Evolutionary conservation across 805 yeast species (phyloP), one percentile per base, ranked within the genome.

Genomic region (Kazachstania martiniae): DNA sequence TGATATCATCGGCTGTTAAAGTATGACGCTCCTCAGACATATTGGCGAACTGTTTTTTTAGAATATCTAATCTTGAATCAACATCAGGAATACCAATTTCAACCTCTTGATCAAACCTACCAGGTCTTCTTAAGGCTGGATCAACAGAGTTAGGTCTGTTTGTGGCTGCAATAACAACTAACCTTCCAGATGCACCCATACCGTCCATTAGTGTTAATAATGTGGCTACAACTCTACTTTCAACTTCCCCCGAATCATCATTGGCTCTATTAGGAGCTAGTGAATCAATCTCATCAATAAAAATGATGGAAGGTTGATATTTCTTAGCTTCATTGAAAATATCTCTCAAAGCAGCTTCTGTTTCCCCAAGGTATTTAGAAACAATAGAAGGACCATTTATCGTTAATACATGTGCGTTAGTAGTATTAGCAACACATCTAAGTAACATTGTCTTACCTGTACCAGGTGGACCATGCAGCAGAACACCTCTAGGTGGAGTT

Each of bases 391-490:
- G 94, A 0, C 96, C 95, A 51, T 82, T 81, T 16, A 91, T 78
- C 3, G 81, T 76, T 28, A 91, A 64, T 0, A 89, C 75, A 55
- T 89, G 98, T 0, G 94, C 93, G 39, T 78, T 69, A 2, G 71
- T 63, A 37, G 80, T 89, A 40, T 74, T 66, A 0, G 95, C 93
- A 8, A 89, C 75, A 18, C 94, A 79, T 34, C 82, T 69, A 23
- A 91, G 63, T 6, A 91, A 65, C 84, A 87, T 73, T 1, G 96
- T 82, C 53, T 89, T 89, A 32, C 98, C 98, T 0, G 96, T 89
- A 3, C 98, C 98, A 3, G 97, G 91, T 3, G 96, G 94, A 0
- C 98, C 98, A 59, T 89, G 94, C 9, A 89, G 58, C 12, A 89
- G 60, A n/a, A 89, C 74, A 22, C 98, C 98, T 36, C 95, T 65